phyloP scores from a whole-genome alignment of 352 stramenopile species.

The Pythium graminicola region DNA sequence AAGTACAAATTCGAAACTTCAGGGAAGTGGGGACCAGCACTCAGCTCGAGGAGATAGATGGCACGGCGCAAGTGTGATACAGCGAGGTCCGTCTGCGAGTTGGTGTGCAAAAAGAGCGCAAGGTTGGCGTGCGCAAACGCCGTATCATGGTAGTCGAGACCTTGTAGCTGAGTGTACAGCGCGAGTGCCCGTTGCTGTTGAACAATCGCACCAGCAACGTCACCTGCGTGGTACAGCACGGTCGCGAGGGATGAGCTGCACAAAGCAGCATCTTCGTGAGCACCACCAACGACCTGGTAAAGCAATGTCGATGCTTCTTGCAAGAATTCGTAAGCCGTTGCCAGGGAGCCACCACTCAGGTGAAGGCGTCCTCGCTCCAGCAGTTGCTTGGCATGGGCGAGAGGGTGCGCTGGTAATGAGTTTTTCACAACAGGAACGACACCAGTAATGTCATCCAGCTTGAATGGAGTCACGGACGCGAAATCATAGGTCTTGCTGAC shows the following conservation, averaged over 20 bases:
- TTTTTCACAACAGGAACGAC: constrained; percentile 94
- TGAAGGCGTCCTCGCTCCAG: constrained; percentile 85
- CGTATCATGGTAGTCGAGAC: constrained; percentile 91
- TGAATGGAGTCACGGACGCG: constrained; percentile 65
- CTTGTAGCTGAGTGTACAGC: constrained; percentile 89
- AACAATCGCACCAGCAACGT: constrained; percentile 82
- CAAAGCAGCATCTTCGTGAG: constrained; percentile 90
- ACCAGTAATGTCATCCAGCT: constrained; percentile 87
- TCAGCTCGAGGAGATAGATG: constrained; percentile 92
- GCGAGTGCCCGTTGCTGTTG: constrained; percentile 88
- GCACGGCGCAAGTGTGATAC: constrained; percentile 87
- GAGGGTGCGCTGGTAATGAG: constrained; percentile 68
- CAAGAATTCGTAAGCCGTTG: constrained; percentile 76
- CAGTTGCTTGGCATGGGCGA: constrained; percentile 74
- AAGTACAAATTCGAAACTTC: constrained; percentile 90
- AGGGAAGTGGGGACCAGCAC: constrained; percentile 84
- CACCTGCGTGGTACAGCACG: constrained; percentile 89
- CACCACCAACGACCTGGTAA: constrained; percentile 90
- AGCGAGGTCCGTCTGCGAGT: constrained; percentile 76
- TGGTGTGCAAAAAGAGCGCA: constrained; percentile 87
- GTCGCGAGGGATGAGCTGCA: constrained; percentile 90
- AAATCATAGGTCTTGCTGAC: constrained; percentile 88
- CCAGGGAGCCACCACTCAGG: constrained; percentile 65
- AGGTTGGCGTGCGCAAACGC: constrained; percentile 89
- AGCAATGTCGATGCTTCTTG: constrained; percentile 90